Base-by-base conservation (phyloP, 2,329 filamentous ascomycete species). In the Nectriaceae sp. region DNA sequence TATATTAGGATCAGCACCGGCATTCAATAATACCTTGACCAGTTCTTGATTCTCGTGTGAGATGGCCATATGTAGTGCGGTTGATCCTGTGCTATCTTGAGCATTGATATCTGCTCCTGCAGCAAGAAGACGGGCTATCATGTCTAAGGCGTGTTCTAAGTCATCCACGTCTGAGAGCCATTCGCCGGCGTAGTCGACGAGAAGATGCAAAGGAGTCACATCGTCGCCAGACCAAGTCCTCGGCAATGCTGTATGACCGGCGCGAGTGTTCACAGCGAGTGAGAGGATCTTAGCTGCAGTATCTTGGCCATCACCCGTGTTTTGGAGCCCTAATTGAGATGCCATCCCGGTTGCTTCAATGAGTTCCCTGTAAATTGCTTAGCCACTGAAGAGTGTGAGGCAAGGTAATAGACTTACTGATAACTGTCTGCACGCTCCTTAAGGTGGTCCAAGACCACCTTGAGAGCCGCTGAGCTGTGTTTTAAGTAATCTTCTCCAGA, bases 331-430 rank as follows among this genome's bases (percentile, higher is more conserved):
- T n/a, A 35, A 46, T 8, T 26, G 19, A 13, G 21, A 21, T 2
- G 18, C 40, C 11, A 57, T 4, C 4, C 54, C 59, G 2, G 24
- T 37, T 11, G 46, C 44, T n/a, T 44, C 40, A 41, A 59, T 44
- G 21, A 56, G 35, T 29, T 38, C n/a, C 59, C 59, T 62, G n/a
- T 16, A 10, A 8, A 4, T 16, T 31, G 31, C 60, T 24, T 60
- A 54, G 22, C 3, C 4, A 19, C 31, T 2, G 8, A 4, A 18
- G 26, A 5, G 8, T 4, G 10, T n/a, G n/a, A n/a, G n/a, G n/a
- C n/a, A n/a, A n/a, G n/a, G n/a, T n/a, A n/a, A n/a, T n/a, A n/a
- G 3, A 37, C 54, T 49, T 41, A 62, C 59, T 57, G 58, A 22
- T 62, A 62, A 40, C 37, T 13, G 5, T 49, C 42, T 4, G 55